Conservation (phyloP, 768 basidiomycete species). For the Tylopilus plumbeoviolaceoides region DNA sequence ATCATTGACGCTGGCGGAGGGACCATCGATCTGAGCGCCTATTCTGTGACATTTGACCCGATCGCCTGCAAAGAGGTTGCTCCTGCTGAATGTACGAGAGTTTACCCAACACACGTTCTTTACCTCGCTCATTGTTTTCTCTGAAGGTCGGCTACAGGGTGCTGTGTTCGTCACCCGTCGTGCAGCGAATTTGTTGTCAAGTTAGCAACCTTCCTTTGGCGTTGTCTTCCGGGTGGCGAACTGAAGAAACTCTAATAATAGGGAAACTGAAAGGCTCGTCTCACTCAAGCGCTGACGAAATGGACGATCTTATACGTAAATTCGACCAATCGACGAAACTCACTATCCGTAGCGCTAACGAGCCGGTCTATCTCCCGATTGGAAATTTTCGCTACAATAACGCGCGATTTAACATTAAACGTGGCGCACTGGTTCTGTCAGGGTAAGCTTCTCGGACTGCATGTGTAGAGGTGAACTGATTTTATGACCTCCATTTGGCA, state of each 20-base stretch:
- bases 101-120: not conserved
- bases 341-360: not conserved
- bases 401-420: constrained; percentile 1
- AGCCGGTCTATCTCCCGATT: not conserved
- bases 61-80: constrained; percentile 31
- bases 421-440: constrained; percentile 3
- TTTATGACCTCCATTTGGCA: not conserved
- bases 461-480: not conserved
- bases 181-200: constrained; percentile 31
- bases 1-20: constrained; percentile 43
- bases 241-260: not conserved
- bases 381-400: not conserved
- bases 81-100: constrained; percentile 25
- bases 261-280: constrained; percentile 5
- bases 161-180: constrained; percentile 45
- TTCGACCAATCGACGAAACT: constrained; percentile 12
- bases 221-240: not conserved
- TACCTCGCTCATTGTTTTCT: not conserved
- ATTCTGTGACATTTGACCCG: constrained; percentile 20
- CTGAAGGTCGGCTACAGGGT: constrained; percentile 41
- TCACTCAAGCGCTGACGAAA: constrained; percentile 1
- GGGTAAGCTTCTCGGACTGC: constrained; percentile 1
- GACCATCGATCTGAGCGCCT: constrained; percentile 36
- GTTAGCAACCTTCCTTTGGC: constrained; percentile 19
- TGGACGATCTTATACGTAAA: not conserved